A percentile compares a stretch with the other conserved stretches of the same genome.
Conservation (phyloP, 176 grass and related monocot genomes). For the Poa annua region DNA sequence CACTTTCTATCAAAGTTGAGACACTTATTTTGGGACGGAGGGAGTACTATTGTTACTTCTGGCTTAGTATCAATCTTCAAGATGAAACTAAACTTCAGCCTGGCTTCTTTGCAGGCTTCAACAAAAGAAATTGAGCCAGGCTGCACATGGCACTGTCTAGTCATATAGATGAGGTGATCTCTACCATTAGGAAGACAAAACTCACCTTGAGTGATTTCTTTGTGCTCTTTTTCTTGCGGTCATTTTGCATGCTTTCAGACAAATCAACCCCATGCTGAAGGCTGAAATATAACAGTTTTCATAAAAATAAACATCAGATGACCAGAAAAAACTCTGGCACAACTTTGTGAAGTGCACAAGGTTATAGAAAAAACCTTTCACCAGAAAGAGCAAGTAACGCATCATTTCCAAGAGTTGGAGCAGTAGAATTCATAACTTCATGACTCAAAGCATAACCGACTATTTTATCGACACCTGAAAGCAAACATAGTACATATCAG, state of each 20-base stretch:
- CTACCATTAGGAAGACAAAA: not conserved
- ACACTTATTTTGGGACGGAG: too few relatives aligned
- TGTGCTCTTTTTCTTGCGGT: constrained; percentile 70
- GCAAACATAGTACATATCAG: constrained; percentile 22
- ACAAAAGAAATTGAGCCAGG: not conserved
- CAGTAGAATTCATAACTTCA: constrained; percentile 60
- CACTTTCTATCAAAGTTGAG: too few relatives aligned
- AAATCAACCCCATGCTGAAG: constrained; percentile 75
- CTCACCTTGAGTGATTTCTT: constrained; percentile 95
- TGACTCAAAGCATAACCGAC: constrained; percentile 89
- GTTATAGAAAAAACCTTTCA: constrained; percentile 66
- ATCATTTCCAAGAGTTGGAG: constrained; percentile 53
- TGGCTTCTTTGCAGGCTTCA: constrained; percentile 18
- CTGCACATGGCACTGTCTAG: constrained; percentile 6
- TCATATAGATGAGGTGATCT: constrained; percentile 1
- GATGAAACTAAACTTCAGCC: not conserved
- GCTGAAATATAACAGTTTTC: constrained; percentile 56
- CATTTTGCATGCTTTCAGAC: constrained; percentile 75
- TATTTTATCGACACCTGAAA: constrained; percentile 96
- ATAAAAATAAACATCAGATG: constrained; percentile 32
- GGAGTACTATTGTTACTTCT: not conserved
- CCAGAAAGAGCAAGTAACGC: constrained; percentile 56
- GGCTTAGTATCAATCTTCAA: not conserved
- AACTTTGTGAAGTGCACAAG: constrained; percentile 29
- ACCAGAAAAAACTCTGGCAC: constrained; percentile 21